Base-by-base conservation (phyloP, 116 monocot species). In the Posidonia oceanica region DNA sequence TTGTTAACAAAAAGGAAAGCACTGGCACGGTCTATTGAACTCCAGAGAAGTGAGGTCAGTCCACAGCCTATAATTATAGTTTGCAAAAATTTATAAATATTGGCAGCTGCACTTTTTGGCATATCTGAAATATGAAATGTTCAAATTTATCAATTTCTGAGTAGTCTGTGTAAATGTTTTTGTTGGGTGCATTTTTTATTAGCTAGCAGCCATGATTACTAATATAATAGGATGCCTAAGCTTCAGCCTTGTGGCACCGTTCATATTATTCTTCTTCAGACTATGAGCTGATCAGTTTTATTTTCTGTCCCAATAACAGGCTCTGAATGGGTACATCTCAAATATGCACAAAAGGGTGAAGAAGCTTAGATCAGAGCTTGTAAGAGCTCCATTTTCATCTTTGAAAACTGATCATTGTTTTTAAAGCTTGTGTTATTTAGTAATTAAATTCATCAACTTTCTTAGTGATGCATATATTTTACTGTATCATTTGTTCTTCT, bases 1-100 rank as follows among this genome's bases (percentile, higher is more conserved):
- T 77, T 98, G 20, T 75, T 98, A 58, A 87, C 85, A 22, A 98
- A 93, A 73, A 83, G 97, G 69, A 98, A 92, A 71, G 97, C 97
- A 78, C 72, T 92, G 62, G 92, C 97, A 64, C 80, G 90, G 51
- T 98, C 97, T 38, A 98, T 98, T 63, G 97, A 98, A 71, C 87
- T 92, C 61, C 97, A 98, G 54, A 81, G 90, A 54, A 85, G 59
- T 57, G 83, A 87, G 97, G 97, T 98, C 74, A 66, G 57, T 65
- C 10, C 29, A 18, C 61, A 52, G 14, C 13, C 22, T 55, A 38
- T 16, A 23, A 36, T 48, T 10, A 7, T 48, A 6, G 48, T 10
- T 48, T 48, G 48, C 12, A 12, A 48, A 44, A 44, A 44, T 44
- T 44, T 44, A 44, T 2, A 44, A 8, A 4, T 44, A 39, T 20